phyloP scores from a whole-genome alignment of 805 yeast genomes.

The Blastobotrys parvus region DNA sequence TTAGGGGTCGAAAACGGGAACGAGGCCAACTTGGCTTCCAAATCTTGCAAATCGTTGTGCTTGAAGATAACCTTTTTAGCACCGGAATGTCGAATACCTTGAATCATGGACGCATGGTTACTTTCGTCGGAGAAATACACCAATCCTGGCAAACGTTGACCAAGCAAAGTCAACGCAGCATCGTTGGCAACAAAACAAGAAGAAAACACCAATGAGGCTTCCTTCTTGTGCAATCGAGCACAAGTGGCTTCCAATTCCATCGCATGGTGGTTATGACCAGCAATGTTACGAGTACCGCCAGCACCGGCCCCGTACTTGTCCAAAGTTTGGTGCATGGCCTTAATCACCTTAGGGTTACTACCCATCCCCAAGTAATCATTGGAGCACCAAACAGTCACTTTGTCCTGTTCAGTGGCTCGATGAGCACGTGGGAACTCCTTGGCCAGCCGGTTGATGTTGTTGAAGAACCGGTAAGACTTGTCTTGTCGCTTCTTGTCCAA shows the following conservation, averaged over 20 bases:
- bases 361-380: slow-evolving; percentile 97
- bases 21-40: slow-evolving; percentile 67
- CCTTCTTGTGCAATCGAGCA: slow-evolving; percentile 89
- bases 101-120: slow-evolving; percentile 97
- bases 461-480: slow-evolving; percentile 91
- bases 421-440: slow-evolving; percentile 92
- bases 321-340: slow-evolving; percentile 70
- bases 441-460: slow-evolving; percentile 94
- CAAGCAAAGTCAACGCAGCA: slow-evolving; percentile 83
- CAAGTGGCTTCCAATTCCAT: slow-evolving; percentile 75
- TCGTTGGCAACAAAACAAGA: slow-evolving; percentile 97
- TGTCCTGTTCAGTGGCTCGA: slow-evolving; percentile 58
- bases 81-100: slow-evolving; percentile 86
- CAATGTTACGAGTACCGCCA: slow-evolving; percentile 98
- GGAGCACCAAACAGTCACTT: slow-evolving; percentile 98
- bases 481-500: slow-evolving; percentile 69
- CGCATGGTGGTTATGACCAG: slow-evolving; percentile 94
- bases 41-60: slow-evolving; percentile 80
- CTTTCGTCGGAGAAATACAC: slow-evolving; percentile 88
- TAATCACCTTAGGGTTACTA: slow-evolving; percentile 60
- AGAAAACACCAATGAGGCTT: slow-evolving; percentile 88
- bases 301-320: slow-evolving; percentile 96
- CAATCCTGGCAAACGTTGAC: slow-evolving; percentile 81
- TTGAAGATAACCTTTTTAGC: slow-evolving; percentile 83
- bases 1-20: slow-evolving; percentile 88